A percentile compares a stretch with the other conserved stretches of the same genome.
Conservation (phyloP, 495 filamentous ascomycete species). For the Neurospora africana region DNA sequence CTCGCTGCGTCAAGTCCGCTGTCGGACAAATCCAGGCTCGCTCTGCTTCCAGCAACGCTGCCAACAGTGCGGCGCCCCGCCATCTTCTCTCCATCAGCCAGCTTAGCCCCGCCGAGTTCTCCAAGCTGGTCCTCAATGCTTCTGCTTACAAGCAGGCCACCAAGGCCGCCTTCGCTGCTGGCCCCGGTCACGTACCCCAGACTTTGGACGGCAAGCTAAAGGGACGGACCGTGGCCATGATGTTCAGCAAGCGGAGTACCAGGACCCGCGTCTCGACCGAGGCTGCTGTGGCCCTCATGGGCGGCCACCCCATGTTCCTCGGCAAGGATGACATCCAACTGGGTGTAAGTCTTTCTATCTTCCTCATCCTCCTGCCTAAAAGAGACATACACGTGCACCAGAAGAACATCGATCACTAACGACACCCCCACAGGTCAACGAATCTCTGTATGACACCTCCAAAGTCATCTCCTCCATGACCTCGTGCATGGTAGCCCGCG, state of each 20-base stretch:
- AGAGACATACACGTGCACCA: not conserved
- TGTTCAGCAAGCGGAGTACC: conserved; percentile 91
- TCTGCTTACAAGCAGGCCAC: conserved; percentile 61
- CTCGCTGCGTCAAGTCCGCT: conserved; percentile 15
- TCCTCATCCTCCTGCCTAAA: not conserved
- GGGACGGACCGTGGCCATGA: conserved; percentile 82
- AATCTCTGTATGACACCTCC: conserved; percentile 80
- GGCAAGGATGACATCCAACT: conserved; percentile 92
- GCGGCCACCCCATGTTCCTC: conserved; percentile 92
- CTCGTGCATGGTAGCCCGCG: conserved; percentile 79
- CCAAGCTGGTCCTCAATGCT: conserved; percentile 72
- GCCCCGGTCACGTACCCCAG: conserved; percentile 28
- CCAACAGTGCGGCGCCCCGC: conserved; percentile 37
- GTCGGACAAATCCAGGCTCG: conserved; percentile 16
- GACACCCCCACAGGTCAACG: conserved; percentile 51
- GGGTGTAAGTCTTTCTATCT: conserved; percentile 46
- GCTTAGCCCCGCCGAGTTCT: conserved; percentile 67
- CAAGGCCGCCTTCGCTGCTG: conserved; percentile 52
- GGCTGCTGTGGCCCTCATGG: conserved; percentile 68
- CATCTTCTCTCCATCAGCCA: conserved; percentile 89
- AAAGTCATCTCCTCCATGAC: conserved; percentile 89
- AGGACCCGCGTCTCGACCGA: conserved; percentile 89
- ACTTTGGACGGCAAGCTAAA: conserved; percentile 38
- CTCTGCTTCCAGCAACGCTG: conserved; percentile 15
- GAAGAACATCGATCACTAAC: conserved; percentile 2